These are phyloP conservation scores for Acanthamoeba royreba DNA, from an alignment of 208 protist species.

Conservation along the genomic window DNA sequence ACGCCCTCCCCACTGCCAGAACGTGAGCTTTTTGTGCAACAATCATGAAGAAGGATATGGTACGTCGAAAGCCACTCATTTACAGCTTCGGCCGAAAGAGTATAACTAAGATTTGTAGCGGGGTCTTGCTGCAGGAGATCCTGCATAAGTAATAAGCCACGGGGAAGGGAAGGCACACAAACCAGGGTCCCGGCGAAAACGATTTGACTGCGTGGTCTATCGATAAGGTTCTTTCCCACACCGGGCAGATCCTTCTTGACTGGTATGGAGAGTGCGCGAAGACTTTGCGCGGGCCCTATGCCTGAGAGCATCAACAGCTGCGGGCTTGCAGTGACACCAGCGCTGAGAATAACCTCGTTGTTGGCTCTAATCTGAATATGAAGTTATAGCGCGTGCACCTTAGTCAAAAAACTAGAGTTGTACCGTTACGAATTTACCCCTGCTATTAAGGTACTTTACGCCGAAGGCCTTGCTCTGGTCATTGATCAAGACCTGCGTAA, in stretches of 20 bases:
- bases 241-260: conserved; percentile 30
- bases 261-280: conserved; percentile 4
- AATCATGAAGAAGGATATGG: neutral
- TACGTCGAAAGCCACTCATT: neutral
- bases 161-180: neutral
- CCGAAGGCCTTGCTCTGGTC: neutral
- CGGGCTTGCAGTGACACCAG: conserved; percentile 66
- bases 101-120: neutral
- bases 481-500: neutral
- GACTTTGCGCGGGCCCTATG: conserved; percentile 53
- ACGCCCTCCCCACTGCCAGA: neutral
- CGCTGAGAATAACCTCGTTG: conserved; percentile 66
- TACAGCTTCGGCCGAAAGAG: neutral
- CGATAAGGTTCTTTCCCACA: conserved; percentile 77
- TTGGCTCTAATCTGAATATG: neutral
- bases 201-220: conserved; percentile 57
- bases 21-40: neutral
- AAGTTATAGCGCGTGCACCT: neutral
- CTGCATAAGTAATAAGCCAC: neutral
- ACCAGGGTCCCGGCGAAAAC: neutral
- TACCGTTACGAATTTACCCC: neutral
- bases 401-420: neutral
- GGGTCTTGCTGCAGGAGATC: neutral
- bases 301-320: conserved; percentile 72
- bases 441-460: neutral